phyloP scores from a whole-genome alignment of 257 asterid species.

The Solanum bulbocastanum region DNA sequence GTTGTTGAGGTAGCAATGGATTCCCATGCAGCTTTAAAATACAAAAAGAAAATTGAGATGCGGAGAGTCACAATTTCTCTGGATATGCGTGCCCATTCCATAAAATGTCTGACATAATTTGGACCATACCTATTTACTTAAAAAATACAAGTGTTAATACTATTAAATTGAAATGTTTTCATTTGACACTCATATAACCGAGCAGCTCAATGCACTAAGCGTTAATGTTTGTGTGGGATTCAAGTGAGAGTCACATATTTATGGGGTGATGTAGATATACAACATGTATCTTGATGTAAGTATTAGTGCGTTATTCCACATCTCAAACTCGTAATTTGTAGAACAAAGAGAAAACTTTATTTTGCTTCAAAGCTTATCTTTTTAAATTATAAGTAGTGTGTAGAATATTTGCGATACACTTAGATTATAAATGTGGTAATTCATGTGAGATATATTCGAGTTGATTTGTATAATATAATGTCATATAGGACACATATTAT shows the following conservation, averaged over 20 bases:
- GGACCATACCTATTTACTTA: not conserved
- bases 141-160: not conserved
- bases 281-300: not conserved
- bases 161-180: not conserved
- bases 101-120: not conserved
- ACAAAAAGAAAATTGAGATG: not conserved
- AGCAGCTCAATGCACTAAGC: accelerated
- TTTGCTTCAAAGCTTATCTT: not conserved
- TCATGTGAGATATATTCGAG: not conserved
- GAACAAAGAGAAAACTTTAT: too few species aligned
- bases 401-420: not conserved
- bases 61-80: not conserved
- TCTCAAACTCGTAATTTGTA: accelerated
- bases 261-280: not conserved
- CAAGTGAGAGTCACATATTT: not conserved
- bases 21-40: not conserved
- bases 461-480: too few species aligned
- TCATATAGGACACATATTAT: too few species aligned
- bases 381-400: too few species aligned
- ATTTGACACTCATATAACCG: not conserved
- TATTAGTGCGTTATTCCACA: too few species aligned
- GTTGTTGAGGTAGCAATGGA: not conserved
- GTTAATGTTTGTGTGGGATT: too few species aligned
- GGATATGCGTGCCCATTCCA: not conserved
- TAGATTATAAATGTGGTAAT: not conserved